Evolutionary conservation across 2,329 filamentous ascomycete species (phyloP).

Genomic region (Fusarium chaquense): DNA sequence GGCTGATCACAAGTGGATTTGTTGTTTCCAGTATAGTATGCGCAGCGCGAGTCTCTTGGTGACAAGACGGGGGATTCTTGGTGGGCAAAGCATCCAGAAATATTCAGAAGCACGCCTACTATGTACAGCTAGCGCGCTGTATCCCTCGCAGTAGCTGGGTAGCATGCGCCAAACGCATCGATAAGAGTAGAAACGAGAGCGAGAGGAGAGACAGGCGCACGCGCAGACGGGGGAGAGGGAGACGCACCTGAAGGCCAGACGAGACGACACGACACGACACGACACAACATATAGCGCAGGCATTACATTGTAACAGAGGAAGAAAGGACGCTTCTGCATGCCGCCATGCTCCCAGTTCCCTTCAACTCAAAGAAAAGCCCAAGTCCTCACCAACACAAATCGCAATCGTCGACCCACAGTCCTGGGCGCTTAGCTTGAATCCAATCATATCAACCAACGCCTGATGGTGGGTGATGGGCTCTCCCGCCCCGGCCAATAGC

Average conservation of each 20-base stretch:
- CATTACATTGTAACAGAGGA: slow-evolving; percentile 8
- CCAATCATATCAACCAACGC: slow-evolving; percentile 51
- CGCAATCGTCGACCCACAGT: slow-evolving; percentile 39
- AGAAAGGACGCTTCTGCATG: slow-evolving; percentile 44
- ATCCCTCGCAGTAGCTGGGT: slow-evolving; percentile 47
- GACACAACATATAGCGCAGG: slow-evolving; percentile 27
- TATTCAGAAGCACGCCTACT: slow-evolving; percentile 29
- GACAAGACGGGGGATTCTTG: slow-evolving; percentile 8
- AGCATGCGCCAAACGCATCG: slow-evolving; percentile 33
- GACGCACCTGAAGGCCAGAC: slow-evolving; percentile 25
- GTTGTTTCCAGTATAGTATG: background rate
- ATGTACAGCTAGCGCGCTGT: slow-evolving; percentile 38
- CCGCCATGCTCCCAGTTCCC: slow-evolving; percentile 19
- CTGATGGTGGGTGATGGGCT: slow-evolving; percentile 51
- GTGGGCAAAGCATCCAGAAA: background rate
- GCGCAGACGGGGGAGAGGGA: background rate
- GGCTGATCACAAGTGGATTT: slow-evolving; percentile 14
- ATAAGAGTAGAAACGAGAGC: slow-evolving; percentile 27
- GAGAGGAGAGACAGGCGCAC: slow-evolving; percentile 9
- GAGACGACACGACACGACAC: slow-evolving; percentile 22
- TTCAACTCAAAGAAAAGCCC: slow-evolving; percentile 26
- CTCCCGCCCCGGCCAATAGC: slow-evolving; percentile 47
- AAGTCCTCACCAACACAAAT: slow-evolving; percentile 38
- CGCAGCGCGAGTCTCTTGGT: background rate
- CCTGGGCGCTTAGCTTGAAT: slow-evolving; percentile 51